These are phyloP conservation scores for Hygrophoropsis aurantiaca DNA, from an alignment of 768 basidiomycete species.

Conservation along the genomic window DNA sequence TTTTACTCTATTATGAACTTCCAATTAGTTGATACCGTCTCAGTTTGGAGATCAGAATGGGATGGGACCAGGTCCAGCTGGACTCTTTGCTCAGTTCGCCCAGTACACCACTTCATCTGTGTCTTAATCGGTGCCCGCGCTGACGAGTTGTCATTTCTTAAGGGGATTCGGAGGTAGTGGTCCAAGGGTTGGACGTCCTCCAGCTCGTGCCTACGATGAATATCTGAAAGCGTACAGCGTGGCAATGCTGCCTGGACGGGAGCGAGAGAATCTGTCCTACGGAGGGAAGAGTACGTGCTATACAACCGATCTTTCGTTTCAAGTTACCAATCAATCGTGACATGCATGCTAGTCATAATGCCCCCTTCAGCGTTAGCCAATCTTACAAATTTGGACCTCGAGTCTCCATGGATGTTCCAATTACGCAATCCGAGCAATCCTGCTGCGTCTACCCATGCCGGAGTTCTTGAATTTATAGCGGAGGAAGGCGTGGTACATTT, in stretches of 20 bases:
- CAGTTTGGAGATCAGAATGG: constrained; percentile 36
- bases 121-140: constrained; percentile 5
- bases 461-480: constrained; percentile 98
- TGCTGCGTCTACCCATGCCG: constrained; percentile 88
- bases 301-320: constrained; percentile 15
- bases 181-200: constrained; percentile 44
- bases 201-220: constrained; percentile 81
- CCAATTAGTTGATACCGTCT: constrained; percentile 11
- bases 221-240: constrained; percentile 95
- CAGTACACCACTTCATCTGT: constrained; percentile 40
- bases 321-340: constrained; percentile 8
- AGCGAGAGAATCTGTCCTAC: constrained; percentile 90
- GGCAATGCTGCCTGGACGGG: constrained; percentile 85
- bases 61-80: constrained; percentile 51
- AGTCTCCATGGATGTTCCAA: constrained; percentile 95
- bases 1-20: background rate
- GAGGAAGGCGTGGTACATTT: constrained; percentile 94
- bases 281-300: constrained; percentile 90
- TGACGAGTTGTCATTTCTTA: constrained; percentile 16
- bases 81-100: constrained; percentile 65
- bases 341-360: constrained; percentile 76
- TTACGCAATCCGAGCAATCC: constrained; percentile 86
- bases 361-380: constrained; percentile 92
- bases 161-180: constrained; percentile 57
- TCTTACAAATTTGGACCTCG: constrained; percentile 83